Evolutionary conservation across 306 rosid species (phyloP).

Genomic region (Geum urbanum): DNA sequence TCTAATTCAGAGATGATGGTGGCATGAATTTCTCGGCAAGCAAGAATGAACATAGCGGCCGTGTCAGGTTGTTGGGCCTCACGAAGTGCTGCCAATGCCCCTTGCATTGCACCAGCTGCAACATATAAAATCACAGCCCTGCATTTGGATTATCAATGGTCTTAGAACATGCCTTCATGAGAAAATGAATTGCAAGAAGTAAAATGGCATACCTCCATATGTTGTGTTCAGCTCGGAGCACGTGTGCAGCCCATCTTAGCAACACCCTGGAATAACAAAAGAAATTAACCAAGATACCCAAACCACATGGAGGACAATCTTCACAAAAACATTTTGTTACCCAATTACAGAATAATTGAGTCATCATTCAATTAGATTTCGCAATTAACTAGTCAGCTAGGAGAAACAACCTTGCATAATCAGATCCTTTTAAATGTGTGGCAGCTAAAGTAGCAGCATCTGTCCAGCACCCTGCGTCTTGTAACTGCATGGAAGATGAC

Average conservation of each 20-base stretch:
- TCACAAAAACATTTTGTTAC: background rate
- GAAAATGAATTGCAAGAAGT: conserved; percentile 13
- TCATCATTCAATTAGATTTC: background rate
- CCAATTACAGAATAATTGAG: background rate
- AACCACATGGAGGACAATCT: background rate
- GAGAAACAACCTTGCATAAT: conserved; percentile 76
- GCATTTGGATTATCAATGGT: conserved; percentile 32
- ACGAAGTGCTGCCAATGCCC: conserved; percentile 88
- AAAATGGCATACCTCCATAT: conserved; percentile 78
- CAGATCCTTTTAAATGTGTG: conserved; percentile 83
- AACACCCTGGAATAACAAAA: conserved; percentile 63
- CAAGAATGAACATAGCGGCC: conserved; percentile 90
- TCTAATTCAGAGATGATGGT: conserved; percentile 49
- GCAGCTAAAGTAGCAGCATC: conserved; percentile 99
- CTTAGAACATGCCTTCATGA: conserved; percentile 26
- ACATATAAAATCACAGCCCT: conserved; percentile 91
- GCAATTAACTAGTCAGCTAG: background rate
- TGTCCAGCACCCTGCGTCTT: conserved; percentile 98
- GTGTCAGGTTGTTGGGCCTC: conserved; percentile 90
- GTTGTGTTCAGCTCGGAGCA: conserved; percentile 67
- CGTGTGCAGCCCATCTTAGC: conserved; percentile 88
- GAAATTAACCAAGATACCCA: background rate
- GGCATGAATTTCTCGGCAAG: conserved; percentile 82
- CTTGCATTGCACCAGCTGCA: conserved; percentile 94
- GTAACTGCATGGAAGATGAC: conserved; percentile 65